Evolutionary conservation across 1,284 basidiomycete species (phyloP).

Genomic region (Phellinidium pouzarii): DNA sequence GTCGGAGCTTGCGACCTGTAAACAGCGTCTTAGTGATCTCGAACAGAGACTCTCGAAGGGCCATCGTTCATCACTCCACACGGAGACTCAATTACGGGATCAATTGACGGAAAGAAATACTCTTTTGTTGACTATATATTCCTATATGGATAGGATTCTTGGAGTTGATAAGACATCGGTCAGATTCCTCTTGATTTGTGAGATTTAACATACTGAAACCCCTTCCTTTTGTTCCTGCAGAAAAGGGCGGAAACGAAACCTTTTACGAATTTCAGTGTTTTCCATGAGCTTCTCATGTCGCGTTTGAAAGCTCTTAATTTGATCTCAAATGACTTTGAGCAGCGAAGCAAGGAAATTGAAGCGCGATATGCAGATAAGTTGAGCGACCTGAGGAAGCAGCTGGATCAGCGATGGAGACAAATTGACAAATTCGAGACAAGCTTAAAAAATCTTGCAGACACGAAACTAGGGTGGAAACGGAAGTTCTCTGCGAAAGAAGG

Average conservation of each 20-base stretch:
- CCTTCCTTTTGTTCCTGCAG: slow-evolving; percentile 32
- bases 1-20: slow-evolving; percentile 51
- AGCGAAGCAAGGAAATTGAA: slow-evolving; percentile 79
- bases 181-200: slow-evolving; percentile 28
- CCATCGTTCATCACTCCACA: slow-evolving; percentile 63
- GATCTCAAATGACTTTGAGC: slow-evolving; percentile 84
- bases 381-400: slow-evolving; percentile 76
- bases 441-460: slow-evolving; percentile 79
- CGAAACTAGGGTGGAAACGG: slow-evolving; percentile 81
- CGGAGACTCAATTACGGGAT: slow-evolving; percentile 80
- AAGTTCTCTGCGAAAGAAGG: slow-evolving; percentile 80
- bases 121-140: slow-evolving; percentile 85
- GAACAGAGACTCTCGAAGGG: slow-evolving; percentile 82
- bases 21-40: slow-evolving; percentile 61
- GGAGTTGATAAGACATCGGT: slow-evolving; percentile 82
- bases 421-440: slow-evolving; percentile 90
- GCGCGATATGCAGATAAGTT: slow-evolving; percentile 64
- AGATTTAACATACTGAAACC: slow-evolving; percentile 2
- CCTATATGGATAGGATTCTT: slow-evolving; percentile 91
- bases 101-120: slow-evolving; percentile 92
- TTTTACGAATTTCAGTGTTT: slow-evolving; percentile 88
- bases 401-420: slow-evolving; percentile 86
- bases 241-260: slow-evolving; percentile 85
- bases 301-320: slow-evolving; percentile 79
- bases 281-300: slow-evolving; percentile 91